A percentile compares a stretch with the other conserved stretches of the same genome.
Evolutionary conservation across 2,329 filamentous ascomycete genomes (phyloP).

Genomic region (Akanthomyces lecanii): DNA sequence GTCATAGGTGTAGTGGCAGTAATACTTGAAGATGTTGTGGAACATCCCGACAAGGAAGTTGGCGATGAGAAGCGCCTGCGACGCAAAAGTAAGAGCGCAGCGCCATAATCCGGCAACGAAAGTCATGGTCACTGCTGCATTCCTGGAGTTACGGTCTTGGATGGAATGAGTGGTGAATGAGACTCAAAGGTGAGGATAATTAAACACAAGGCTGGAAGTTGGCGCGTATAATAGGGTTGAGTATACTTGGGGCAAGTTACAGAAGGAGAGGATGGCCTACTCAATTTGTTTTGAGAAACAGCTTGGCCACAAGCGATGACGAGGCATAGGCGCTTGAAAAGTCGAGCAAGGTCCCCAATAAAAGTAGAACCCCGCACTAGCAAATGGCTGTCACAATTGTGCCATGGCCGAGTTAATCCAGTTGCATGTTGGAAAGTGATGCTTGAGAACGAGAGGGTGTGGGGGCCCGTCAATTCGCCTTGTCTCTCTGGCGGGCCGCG

Average conservation of each 20-base stretch:
- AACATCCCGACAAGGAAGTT: not conserved
- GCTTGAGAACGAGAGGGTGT: slow-evolving; percentile 1
- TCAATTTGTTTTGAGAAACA: not conserved
- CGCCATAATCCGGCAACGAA: not conserved
- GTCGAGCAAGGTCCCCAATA: not conserved
- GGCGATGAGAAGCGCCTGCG: not conserved
- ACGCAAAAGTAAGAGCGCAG: not conserved
- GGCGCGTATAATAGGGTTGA: slow-evolving; percentile 3
- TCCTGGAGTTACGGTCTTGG: not conserved
- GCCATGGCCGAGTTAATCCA: not conserved
- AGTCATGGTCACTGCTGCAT: slow-evolving; percentile 4
- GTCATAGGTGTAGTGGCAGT: not conserved
- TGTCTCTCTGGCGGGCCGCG: not conserved
- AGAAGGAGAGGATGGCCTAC: not conserved
- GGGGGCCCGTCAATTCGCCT: not conserved
- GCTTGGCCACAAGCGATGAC: slow-evolving; percentile 1
- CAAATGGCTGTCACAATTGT: not conserved
- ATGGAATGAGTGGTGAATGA: not conserved
- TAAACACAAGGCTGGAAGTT: not conserved
- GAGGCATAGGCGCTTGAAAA: not conserved
- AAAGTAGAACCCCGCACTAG: not conserved
- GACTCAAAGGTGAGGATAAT: not conserved
- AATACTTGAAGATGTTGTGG: not conserved
- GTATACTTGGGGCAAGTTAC: not conserved
- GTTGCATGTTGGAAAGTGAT: not conserved